Evolutionary conservation across 129 eudicot genomes (phyloP).

Genomic region (Saposhnikovia divaricata): DNA sequence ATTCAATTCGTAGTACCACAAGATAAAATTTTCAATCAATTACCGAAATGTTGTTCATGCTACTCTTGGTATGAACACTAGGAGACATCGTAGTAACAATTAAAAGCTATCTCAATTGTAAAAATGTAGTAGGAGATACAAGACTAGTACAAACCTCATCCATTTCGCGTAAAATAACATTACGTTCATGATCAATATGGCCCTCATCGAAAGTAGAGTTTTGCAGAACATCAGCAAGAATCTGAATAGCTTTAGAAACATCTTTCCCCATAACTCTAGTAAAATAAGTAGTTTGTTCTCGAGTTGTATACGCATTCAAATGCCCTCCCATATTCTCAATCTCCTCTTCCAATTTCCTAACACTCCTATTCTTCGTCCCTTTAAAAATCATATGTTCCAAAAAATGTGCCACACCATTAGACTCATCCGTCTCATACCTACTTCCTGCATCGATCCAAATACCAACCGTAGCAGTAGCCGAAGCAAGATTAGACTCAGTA

Average conservation of each 20-base stretch:
- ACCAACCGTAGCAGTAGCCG: conserved; percentile 75
- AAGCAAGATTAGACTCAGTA: conserved; percentile 64
- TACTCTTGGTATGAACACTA: no score
- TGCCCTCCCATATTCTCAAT: conserved; percentile 99
- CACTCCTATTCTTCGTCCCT: conserved; percentile 56
- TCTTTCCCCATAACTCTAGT: conserved; percentile 62
- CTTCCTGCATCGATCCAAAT: conserved; percentile 90
- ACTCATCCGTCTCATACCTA: conserved; percentile 67
- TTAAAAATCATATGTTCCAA: conserved; percentile 83
- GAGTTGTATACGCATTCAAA: conserved; percentile 76
- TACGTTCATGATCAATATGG: conserved; percentile 61
- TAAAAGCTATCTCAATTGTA: background rate
- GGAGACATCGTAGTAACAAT: background rate
- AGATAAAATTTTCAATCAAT: background rate
- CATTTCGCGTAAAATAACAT: conserved; percentile 82
- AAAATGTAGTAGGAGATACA: background rate
- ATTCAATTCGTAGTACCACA: background rate
- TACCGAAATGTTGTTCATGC: background rate
- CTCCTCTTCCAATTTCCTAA: conserved; percentile 68
- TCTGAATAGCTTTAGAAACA: conserved; percentile 61
- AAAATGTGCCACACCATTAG: conserved; percentile 82
- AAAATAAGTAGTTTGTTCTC: conserved; percentile 77
- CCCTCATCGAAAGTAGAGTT: conserved; percentile 69
- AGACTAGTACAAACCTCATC: conserved; percentile 52
- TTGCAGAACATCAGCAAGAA: conserved; percentile 79